phyloP scores from a whole-genome alignment of 2,329 filamentous ascomycete species.

The Clathrospora elynae region DNA sequence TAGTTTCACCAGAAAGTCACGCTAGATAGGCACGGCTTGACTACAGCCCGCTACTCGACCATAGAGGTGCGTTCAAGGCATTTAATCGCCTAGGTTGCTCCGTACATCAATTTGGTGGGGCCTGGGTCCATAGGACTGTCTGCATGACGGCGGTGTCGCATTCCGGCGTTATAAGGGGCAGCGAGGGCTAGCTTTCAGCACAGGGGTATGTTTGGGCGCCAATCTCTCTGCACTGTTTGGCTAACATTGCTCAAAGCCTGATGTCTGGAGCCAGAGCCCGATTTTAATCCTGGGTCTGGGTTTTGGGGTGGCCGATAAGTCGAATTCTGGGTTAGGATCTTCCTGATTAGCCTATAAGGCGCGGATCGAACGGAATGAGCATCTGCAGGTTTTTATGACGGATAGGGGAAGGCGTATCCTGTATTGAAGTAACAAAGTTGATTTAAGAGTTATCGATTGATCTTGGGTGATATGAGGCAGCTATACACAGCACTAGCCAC shows the following conservation, averaged over 20 bases:
- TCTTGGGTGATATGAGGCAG: too few species aligned
- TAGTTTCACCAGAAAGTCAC: constrained; percentile 12
- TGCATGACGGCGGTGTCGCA: constrained; percentile 17
- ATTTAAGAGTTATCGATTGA: too few species aligned
- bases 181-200: constrained; percentile 4
- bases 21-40: constrained; percentile 12
- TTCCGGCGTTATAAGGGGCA: constrained; percentile 14
- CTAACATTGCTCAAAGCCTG: constrained; percentile 7
- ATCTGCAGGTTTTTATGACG: too few species aligned
- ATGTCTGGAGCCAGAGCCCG: constrained; percentile 6
- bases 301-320: constrained; percentile 18
- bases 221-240: constrained; percentile 15
- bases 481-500: too few species aligned
- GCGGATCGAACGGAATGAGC: too few species aligned
- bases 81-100: constrained; percentile 13
- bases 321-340: too few species aligned
- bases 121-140: constrained; percentile 14
- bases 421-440: too few species aligned
- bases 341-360: too few species aligned
- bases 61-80: constrained; percentile 6
- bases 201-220: constrained; percentile 11
- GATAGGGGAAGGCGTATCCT: too few species aligned
- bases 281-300: constrained; percentile 16
- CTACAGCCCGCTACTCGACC: constrained; percentile 6
- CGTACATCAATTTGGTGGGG: constrained; percentile 8